Conservation (phyloP, 2,329 filamentous ascomycete species). For the Fusarium graminum region DNA sequence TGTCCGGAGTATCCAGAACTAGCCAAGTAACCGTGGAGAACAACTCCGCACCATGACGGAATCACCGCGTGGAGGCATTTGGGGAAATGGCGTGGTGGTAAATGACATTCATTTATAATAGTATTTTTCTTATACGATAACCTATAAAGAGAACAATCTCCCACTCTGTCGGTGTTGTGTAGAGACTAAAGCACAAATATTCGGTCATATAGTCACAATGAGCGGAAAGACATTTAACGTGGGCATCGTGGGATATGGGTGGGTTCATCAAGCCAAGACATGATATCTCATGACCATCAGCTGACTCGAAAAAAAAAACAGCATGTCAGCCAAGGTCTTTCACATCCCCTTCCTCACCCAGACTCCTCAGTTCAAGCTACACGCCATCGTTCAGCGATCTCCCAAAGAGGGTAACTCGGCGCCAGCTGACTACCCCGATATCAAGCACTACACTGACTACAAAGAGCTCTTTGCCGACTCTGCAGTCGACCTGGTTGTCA, state of each 20-base stretch:
- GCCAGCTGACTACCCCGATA: constrained; percentile 73
- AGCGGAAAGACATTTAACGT: constrained; percentile 61
- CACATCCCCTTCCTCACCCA: constrained; percentile 83
- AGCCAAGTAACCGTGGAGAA: constrained; percentile 44
- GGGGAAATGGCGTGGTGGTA: constrained; percentile 12
- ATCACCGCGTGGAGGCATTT: constrained; percentile 30
- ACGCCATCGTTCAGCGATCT: constrained; percentile 81
- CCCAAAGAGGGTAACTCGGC: constrained; percentile 75
- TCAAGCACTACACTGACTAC: constrained; percentile 73
- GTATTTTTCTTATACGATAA: background rate
- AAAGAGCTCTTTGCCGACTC: constrained; percentile 75
- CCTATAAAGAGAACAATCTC: constrained; percentile 12
- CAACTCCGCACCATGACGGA: constrained; percentile 45
- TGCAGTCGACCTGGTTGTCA: constrained; percentile 75
- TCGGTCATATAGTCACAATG: constrained; percentile 43
- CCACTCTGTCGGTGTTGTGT: background rate
- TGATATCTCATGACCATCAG: constrained; percentile 23
- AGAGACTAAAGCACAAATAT: background rate
- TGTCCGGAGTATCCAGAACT: constrained; percentile 20
- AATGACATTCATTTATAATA: background rate
- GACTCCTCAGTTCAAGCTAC: constrained; percentile 74
- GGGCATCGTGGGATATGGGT: constrained; percentile 66
- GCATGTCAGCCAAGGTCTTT: constrained; percentile 80
- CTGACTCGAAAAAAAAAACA: constrained; percentile 48
- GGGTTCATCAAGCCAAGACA: constrained; percentile 41